Base-by-base conservation (phyloP, 495 filamentous ascomycete species). In the Xeromyces bisporus region DNA sequence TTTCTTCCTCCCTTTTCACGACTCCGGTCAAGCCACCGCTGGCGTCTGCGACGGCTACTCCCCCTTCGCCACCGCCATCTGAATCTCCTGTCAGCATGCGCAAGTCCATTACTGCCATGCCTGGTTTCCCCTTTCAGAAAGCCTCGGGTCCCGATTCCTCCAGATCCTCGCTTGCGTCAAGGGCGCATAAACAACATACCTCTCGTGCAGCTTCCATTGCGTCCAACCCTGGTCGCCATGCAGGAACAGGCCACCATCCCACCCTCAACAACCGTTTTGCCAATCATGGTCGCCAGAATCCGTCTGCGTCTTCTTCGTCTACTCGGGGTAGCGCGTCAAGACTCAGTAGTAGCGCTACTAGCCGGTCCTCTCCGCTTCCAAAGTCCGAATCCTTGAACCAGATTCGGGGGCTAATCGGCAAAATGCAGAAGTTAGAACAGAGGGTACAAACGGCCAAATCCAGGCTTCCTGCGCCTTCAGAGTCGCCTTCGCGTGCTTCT, bases 401-500 rank as follows among this genome's bases (percentile, higher is more conserved):
- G 44, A 87, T 96, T 45, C 83, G 89, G 15, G 76, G 75, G 2
- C 70, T 97, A 32, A 89, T 87, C 34, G 85, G 81, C 14, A 89
- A 94, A 55, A 94, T 97, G 91, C 83, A 93, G 51, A 74, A 77
- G 38, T 71, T 97, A 24, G 91, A 96, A 51, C 78, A 86, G 35
- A 67, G 87, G 18, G 85, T 97, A 5, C 85, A 96, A 29, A 82
- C 78, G n/a, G 89, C 80, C 15, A 73, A 83, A 38, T 92, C 84
- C 18, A 92, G 93, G 50, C 69, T 97, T 2, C 89, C 89, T 1
- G 79, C 71, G 3, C 81, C 81, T 7, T 69, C 69, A 9, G 68
- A 59, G 29, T 86, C 81, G 2, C 85, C 89, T 3, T 83, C 86
- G n/a, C 75, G 77, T 16, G 62, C 67, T 16, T 87, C 83, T 1